These are phyloP conservation scores for Vigna angularis DNA, from an alignment of 306 rosid genomes.

Conservation along the genomic window DNA sequence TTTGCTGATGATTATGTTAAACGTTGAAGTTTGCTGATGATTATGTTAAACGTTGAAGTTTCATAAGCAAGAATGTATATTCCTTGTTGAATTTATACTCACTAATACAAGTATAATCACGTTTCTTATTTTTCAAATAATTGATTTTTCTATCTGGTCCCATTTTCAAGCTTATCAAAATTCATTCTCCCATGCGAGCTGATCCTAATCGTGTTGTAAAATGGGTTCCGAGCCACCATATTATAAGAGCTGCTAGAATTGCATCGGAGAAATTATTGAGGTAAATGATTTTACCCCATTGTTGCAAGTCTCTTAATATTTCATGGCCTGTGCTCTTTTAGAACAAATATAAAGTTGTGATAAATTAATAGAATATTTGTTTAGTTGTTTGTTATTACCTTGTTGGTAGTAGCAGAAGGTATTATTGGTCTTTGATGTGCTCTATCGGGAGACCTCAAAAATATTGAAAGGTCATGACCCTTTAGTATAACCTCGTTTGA, in stretches of 20 bases:
- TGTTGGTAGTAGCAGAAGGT: conserved; percentile 27
- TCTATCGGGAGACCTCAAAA: conserved; percentile 13
- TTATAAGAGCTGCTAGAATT: conserved; percentile 72
- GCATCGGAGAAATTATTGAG: conserved; percentile 83
- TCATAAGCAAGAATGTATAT: conserved; percentile 24
- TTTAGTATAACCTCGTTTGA: conserved; percentile 25
- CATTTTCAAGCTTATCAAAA: conserved; percentile 81
- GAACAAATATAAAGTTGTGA: conserved; percentile 27
- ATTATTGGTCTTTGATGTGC: conserved; percentile 30
- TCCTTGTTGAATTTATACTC: conserved; percentile 13
- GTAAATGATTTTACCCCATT: conserved; percentile 44
- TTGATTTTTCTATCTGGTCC: conserved; percentile 40
- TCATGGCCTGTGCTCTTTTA: conserved; percentile 27
- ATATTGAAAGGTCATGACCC: conserved; percentile 5
- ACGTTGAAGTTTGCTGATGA: conserved; percentile 12
- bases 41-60: conserved; percentile 19
- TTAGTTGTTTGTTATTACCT: conserved; percentile 12
- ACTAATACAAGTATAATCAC: conserved; percentile 16
- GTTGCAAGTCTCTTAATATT: conserved; percentile 16
- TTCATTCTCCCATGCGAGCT: conserved; percentile 96
- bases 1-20: no score
- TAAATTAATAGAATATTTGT: conserved; percentile 13
- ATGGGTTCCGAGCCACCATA: conserved; percentile 75
- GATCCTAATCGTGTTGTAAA: conserved; percentile 83
- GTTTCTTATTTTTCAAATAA: conserved; percentile 22